Base-by-base conservation (phyloP, 805 yeast genomes). In the Barnettozyma californica region DNA sequence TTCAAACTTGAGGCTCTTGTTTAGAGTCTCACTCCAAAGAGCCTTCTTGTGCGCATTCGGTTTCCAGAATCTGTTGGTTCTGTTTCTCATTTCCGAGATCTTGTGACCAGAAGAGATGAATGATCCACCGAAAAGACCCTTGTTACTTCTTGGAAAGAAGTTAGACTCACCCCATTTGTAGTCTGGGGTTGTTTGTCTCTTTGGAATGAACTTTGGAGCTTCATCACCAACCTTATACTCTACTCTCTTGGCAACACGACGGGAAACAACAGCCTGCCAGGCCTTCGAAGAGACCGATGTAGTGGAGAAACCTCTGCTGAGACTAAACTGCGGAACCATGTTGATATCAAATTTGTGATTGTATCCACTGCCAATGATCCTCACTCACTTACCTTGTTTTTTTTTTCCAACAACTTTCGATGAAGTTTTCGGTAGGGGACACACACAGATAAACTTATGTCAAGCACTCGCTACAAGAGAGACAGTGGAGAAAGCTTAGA, bases 101-200 rank as follows among this genome's bases (percentile, higher is more conserved):
- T 80, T 78, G 67, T 88, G 80, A 57, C 96, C 95, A 53, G 81
- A 76, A 54, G 80, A 81, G 44, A 87, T 78, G 61, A 84, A 84
- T 48, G 86, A 79, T 14, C 97, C 99, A 21, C 98, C 99, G 64
- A 78, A 92, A 38, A 94, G 74, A 5, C 98, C 99, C 45, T 83
- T 71, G 65, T 92, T 88, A 57, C 91, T 82, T 68, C 90, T 85
- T 64, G 90, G 90, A 72, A 81, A 92, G 52, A 80, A 75, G 46
- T 72, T 68, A 3, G 97, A 76, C 50, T 86, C 90, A 25, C 92
- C 92, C 67, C 84, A 92, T 45, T 87, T 83, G 63, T 86, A 86
- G 9, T 74, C 81, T 10, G 94, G 94, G 42, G 70, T 57, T 19
- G 70, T 64, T 26, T 63, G 66, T 49, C 68, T 64, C 37, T 64